A percentile compares a stretch with the other conserved stretches of the same genome.
Evolutionary conservation across 768 basidiomycete genomes (phyloP).

Genomic region (Cystobasidium ongulense): DNA sequence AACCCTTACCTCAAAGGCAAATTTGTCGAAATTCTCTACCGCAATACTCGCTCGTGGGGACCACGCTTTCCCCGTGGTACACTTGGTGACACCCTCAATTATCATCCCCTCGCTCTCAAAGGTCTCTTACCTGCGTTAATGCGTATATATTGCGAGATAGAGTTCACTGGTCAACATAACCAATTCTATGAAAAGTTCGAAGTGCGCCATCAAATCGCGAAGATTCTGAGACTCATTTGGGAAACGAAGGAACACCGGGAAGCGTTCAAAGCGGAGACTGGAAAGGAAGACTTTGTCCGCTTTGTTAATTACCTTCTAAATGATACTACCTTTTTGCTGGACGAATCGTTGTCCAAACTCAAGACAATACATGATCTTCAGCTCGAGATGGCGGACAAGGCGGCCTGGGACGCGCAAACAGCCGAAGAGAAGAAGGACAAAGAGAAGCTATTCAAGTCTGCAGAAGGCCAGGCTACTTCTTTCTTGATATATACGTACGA

Average conservation of each 20-base stretch:
- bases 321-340: slow-evolving; percentile 95
- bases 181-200: slow-evolving; percentile 88
- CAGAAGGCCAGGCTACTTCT: slow-evolving; percentile 74
- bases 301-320: slow-evolving; percentile 98
- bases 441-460: slow-evolving; percentile 63
- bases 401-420: slow-evolving; percentile 61
- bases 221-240: slow-evolving; percentile 84
- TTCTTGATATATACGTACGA: slow-evolving; percentile 79
- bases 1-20: slow-evolving; percentile 96
- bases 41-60: slow-evolving; percentile 53
- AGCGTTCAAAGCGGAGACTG: slow-evolving; percentile 69
- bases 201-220: slow-evolving; percentile 54
- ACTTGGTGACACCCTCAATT: slow-evolving; percentile 72
- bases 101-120: slow-evolving; percentile 72
- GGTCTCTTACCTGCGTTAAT: slow-evolving; percentile 85
- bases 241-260: slow-evolving; percentile 78
- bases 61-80: slow-evolving; percentile 59
- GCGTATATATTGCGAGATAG: slow-evolving; percentile 94
- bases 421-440: slow-evolving; percentile 72
- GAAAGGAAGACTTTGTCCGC: slow-evolving; percentile 80
- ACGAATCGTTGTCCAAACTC: slow-evolving; percentile 84
- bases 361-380: slow-evolving; percentile 81
- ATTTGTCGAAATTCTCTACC: slow-evolving; percentile 62
- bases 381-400: slow-evolving; percentile 68
- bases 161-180: slow-evolving; percentile 91